Evolutionary conservation across 1,139 yeast genomes (phyloP), one percentile per base, ranked within the genome.

Genomic region (Pichia terricola): DNA sequence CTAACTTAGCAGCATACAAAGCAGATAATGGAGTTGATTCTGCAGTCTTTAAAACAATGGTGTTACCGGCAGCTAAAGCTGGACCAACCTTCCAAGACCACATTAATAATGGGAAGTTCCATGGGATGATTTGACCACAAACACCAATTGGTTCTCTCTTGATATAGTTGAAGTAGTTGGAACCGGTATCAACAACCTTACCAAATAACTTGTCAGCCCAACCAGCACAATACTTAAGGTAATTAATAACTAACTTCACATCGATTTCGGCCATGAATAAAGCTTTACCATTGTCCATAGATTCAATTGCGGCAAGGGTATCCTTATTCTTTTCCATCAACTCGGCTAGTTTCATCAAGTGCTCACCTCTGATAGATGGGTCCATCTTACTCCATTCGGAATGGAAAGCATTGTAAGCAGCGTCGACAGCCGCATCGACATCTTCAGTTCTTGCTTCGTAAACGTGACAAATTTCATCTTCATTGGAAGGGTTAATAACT

Each of bases 51-150:
- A 83, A 67, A 43, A 84, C 81, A 55, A 79, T 67, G 41, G 83
- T 77, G 68, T 83, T 83, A 66, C 91, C 91, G 49, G 91, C 75
- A 47, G 85, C 88, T 54, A 84, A 66, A 49, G 89, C 88, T 38
- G 94, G 91, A 43, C 81, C 89, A 48, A 84, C 66, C 61, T 81
- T 81, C 94, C 94, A 84, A 27, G 85, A 68, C 57, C 80, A 73
- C 86, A 84, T 82, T 65, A 81, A 72, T 55, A 83, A 60, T 51
- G 95, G 94, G 75, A 82, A 86, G 66, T 86, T 86, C 94, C 95
- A 86, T 51, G 95, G 95, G 50, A 85, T 84, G 56, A 86, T 83
- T 61, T 83, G 89, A 47, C 91, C 94, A 67, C 89, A 81, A 41
- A 86, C 91, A 56, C 95, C 95, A 52, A 81, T 66, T 49, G 95